These are phyloP conservation scores for Diddensiella santjacobensis DNA, from an alignment of 805 yeast genomes.

Conservation along the genomic window DNA sequence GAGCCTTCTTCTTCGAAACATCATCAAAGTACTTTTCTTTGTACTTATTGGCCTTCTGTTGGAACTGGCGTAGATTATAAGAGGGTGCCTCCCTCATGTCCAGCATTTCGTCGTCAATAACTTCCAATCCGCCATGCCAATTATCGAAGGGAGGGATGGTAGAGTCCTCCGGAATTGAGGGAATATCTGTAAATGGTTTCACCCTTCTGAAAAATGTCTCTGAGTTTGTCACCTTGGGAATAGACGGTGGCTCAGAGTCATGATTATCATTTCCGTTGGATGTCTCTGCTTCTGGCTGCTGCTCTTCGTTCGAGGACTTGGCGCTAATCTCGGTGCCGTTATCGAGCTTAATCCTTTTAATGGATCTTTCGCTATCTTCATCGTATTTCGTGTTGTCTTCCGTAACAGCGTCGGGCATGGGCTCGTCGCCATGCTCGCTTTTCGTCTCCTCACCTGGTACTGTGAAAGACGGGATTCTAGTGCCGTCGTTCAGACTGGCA, in stretches of 20 bases:
- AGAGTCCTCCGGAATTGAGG: slow-evolving; percentile 17
- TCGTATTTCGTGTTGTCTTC: not conserved
- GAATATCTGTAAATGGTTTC: slow-evolving; percentile 9
- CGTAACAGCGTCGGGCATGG: slow-evolving; percentile 5
- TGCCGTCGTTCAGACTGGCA: slow-evolving; percentile 9
- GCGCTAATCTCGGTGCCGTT: slow-evolving; percentile 12
- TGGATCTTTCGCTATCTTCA: slow-evolving; percentile 5
- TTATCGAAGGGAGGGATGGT: slow-evolving; percentile 24
- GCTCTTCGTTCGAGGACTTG: not conserved
- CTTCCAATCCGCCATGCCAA: slow-evolving; percentile 42
- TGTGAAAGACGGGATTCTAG: slow-evolving; percentile 2
- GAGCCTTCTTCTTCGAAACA: not conserved
- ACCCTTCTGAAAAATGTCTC: slow-evolving; percentile 21
- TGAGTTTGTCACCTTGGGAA: slow-evolving; percentile 30
- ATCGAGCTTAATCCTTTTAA: slow-evolving; percentile 11
- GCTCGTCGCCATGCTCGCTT: not conserved
- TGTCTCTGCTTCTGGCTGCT: not conserved
- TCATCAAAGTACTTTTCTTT: slow-evolving; percentile 22
- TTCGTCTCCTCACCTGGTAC: slow-evolving; percentile 5
- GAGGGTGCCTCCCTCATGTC: slow-evolving; percentile 45
- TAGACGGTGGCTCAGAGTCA: not conserved
- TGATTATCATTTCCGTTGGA: not conserved
- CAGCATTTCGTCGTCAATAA: slow-evolving; percentile 39
- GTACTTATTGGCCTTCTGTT: slow-evolving; percentile 50
- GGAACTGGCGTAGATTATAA: slow-evolving; percentile 54